phyloP scores from a whole-genome alignment of 768 basidiomycete species.

The Tricholoma matsutake region DNA sequence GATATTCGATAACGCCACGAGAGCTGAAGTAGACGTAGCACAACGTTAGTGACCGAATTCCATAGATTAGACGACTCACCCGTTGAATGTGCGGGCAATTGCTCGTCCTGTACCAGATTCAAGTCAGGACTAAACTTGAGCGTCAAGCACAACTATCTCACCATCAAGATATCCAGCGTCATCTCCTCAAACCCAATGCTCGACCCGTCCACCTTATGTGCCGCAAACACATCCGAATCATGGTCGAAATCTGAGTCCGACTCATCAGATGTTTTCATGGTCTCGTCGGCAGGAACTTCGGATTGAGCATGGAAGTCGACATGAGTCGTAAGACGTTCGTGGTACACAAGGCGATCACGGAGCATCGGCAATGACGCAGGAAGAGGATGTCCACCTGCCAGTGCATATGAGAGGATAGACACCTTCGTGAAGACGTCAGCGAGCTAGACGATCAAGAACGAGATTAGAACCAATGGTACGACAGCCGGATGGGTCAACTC shows the following conservation, averaged over 20 bases:
- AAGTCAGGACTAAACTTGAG: neutral
- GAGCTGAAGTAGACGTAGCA: slow-evolving; percentile 20
- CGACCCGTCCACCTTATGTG: slow-evolving; percentile 37
- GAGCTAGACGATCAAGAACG: slow-evolving; percentile 25
- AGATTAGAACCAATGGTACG: neutral
- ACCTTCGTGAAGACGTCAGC: slow-evolving; percentile 43
- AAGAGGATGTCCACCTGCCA: slow-evolving; percentile 33
- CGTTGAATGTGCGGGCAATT: slow-evolving; percentile 42
- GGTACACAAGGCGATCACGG: slow-evolving; percentile 42
- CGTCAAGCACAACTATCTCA: slow-evolving; percentile 13
- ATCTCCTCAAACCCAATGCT: slow-evolving; percentile 41
- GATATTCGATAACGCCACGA: slow-evolving; percentile 39
- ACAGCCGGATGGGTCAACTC: slow-evolving; percentile 8
- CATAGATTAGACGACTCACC: slow-evolving; percentile 16
- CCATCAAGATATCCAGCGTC: slow-evolving; percentile 36
- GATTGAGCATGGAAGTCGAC: slow-evolving; percentile 5
- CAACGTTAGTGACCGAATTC: neutral
- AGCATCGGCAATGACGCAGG: slow-evolving; percentile 38
- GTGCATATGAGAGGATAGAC: slow-evolving; percentile 35
- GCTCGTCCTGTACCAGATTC: slow-evolving; percentile 30
- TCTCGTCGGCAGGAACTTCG: neutral
- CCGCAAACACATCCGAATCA: slow-evolving; percentile 17
- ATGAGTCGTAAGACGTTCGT: slow-evolving; percentile 30
- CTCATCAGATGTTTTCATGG: slow-evolving; percentile 7
- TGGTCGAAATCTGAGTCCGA: slow-evolving; percentile 13